Conservation (phyloP, 139 green algal genomes). For the Zygnema circumcarinatum region DNA sequence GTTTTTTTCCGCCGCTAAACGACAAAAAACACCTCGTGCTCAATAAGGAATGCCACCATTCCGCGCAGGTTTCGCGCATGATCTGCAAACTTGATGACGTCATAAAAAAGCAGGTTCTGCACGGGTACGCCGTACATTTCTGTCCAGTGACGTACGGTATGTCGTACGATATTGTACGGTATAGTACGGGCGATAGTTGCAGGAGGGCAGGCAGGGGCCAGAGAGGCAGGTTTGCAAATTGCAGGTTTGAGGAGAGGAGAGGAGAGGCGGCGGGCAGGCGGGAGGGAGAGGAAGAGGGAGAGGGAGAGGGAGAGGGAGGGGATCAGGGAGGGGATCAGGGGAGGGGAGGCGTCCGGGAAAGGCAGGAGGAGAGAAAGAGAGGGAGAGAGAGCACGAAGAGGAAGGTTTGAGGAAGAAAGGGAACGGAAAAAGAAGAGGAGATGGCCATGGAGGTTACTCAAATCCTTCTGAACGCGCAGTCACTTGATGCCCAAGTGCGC, state of each 20-base stretch:
- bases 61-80: no score
- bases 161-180: not conserved
- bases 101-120: no score
- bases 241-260: not conserved
- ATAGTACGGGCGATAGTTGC: not conserved
- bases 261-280: not conserved
- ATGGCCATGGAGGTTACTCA: slow-evolving; percentile 60
- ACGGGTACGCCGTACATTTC: no score
- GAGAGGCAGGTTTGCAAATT: not conserved
- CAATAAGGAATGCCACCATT: no score
- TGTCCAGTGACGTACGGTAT: not conserved
- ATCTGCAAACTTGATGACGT: no score
- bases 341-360: not conserved
- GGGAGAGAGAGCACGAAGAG: not conserved
- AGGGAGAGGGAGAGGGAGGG: slow-evolving; percentile 10
- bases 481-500: slow-evolving; percentile 72
- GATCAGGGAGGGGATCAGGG: not conserved
- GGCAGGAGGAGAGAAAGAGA: slow-evolving; percentile 31
- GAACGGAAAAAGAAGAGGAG: not conserved
- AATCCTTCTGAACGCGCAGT: slow-evolving; percentile 71
- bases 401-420: not conserved
- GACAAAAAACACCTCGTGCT: no score
- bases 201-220: not conserved
- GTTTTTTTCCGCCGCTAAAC: no score
- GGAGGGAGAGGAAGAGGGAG: not conserved